phyloP scores from a whole-genome alignment of 441 rosid species.

The Macaranga tanarius region DNA sequence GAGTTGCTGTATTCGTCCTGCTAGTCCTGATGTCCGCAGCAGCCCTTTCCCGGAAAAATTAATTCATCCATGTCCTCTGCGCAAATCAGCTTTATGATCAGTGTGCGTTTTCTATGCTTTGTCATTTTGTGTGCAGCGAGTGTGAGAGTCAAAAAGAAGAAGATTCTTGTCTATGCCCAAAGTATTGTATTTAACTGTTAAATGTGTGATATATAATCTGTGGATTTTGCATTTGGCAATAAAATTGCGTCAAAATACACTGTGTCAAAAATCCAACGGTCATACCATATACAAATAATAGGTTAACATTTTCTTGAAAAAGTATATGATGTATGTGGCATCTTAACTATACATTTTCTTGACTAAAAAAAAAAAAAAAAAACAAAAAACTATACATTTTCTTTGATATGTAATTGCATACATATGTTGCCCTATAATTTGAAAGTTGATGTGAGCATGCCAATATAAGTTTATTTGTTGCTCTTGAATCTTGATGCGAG shows the following conservation, averaged over 20 bases:
- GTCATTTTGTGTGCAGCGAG: not conserved
- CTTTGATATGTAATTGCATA: not conserved
- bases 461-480: not conserved
- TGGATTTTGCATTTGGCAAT: too few species aligned
- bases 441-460: not conserved
- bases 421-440: not conserved
- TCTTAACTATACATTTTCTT: not conserved
- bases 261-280: too few species aligned
- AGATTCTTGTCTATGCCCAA: too few species aligned
- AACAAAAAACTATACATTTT: too few species aligned
- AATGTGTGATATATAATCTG: too few species aligned
- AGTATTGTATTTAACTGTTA: too few species aligned
- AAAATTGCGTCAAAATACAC: too few species aligned
- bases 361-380: too few species aligned
- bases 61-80: not conserved
- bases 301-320: too few species aligned
- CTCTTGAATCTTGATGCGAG: not conserved
- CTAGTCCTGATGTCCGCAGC: constrained; percentile 32
- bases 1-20: constrained; percentile 26
- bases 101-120: not conserved
- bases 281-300: too few species aligned
- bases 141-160: not conserved
- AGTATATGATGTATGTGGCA: too few species aligned
- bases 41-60: constrained; percentile 32
- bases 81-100: not conserved